Conservation (phyloP, 176 grass and related monocot genomes). For the Sorghum bicolor region Sorghum_bicolor_NCBIv3 NC_012877.2:52470001-52470500, state of each 20-base stretch:
- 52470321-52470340: background rate
- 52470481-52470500: background rate
- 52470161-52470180: background rate
- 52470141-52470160: constrained; percentile 83
- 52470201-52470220: background rate
- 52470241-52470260: constrained; percentile 76
- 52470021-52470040: background rate
- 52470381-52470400: too few species aligned
- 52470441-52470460: too few species aligned
- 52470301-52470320: constrained; percentile 36
- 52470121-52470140: constrained; percentile 79
- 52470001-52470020: background rate
- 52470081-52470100: constrained; percentile 86
- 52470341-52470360: background rate
- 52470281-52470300: constrained; percentile 64
- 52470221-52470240: constrained; percentile 42
- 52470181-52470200: background rate
- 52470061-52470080: constrained; percentile 47
- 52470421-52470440: too few species aligned
- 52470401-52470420: too few species aligned
- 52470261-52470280: constrained; percentile 73
- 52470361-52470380: too few species aligned
- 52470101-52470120: constrained; percentile 76
- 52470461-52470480: background rate
- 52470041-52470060: background rate